A percentile compares a stretch with the other conserved stretches of the same genome.
Evolutionary conservation across 768 basidiomycete species (phyloP).

Genomic region (Hypholoma sublateritium): DNA sequence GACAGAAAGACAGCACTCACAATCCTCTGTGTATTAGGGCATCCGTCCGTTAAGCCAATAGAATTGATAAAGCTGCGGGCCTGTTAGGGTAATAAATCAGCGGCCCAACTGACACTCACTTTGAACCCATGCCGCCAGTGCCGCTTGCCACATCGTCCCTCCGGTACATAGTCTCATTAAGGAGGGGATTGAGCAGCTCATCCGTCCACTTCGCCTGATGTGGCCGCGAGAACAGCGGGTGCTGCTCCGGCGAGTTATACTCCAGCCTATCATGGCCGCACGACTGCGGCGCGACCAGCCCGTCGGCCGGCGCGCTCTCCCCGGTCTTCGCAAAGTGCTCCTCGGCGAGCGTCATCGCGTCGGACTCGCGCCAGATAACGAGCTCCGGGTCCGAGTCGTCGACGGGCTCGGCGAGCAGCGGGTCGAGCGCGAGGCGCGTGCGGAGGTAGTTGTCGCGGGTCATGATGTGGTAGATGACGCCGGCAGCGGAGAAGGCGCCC

Average conservation of each 20-base stretch:
- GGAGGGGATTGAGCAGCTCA: slow-evolving; percentile 36
- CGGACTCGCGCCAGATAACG: slow-evolving; percentile 76
- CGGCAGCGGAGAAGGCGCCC: slow-evolving; percentile 72
- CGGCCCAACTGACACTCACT: slow-evolving; percentile 39
- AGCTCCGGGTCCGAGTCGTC: slow-evolving; percentile 50
- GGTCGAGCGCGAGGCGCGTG: slow-evolving; percentile 57
- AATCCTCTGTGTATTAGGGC: slow-evolving; percentile 71
- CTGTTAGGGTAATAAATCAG: slow-evolving; percentile 6
- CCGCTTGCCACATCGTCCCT: slow-evolving; percentile 61
- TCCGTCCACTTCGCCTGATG: slow-evolving; percentile 36
- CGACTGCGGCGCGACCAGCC: slow-evolving; percentile 30
- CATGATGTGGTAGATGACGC: slow-evolving; percentile 68
- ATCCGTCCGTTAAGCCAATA: slow-evolving; percentile 72
- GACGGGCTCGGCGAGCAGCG: slow-evolving; percentile 38
- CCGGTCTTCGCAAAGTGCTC: slow-evolving; percentile 37
- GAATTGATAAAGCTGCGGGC: slow-evolving; percentile 57
- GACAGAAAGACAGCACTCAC: slow-evolving; percentile 33
- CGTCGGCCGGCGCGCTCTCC: slow-evolving; percentile 12
- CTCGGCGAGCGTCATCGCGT: slow-evolving; percentile 57
- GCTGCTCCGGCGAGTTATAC: slow-evolving; percentile 63
- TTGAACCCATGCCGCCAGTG: slow-evolving; percentile 47
- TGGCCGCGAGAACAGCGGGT: slow-evolving; percentile 46
- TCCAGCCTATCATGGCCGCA: slow-evolving; percentile 73
- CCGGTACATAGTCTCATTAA: slow-evolving; percentile 36
- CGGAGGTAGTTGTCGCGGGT: slow-evolving; percentile 71